Evolutionary conservation across 495 filamentous ascomycete species (phyloP).

Genomic region (Penicillium chermesinum): DNA sequence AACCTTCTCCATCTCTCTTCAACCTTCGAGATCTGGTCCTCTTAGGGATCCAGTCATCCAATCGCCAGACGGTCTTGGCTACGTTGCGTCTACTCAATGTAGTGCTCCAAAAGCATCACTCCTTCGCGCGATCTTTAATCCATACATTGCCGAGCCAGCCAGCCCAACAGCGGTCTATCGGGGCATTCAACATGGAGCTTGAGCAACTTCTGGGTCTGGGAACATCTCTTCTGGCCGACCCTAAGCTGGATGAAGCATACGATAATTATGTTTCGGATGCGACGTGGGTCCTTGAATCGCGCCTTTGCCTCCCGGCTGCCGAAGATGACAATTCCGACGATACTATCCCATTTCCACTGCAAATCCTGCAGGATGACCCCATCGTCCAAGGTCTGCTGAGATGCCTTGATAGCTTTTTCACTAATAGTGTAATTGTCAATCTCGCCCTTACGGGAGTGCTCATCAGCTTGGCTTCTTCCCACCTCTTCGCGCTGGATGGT

Average conservation of each 20-base stretch:
- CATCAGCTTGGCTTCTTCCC: constrained; percentile 75
- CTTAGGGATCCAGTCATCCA: constrained; percentile 75
- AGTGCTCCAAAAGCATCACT: constrained; percentile 80
- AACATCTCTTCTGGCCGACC: constrained; percentile 62
- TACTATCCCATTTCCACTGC: constrained; percentile 26
- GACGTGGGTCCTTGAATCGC: constrained; percentile 70
- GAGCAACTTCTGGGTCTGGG: constrained; percentile 68
- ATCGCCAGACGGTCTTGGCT: constrained; percentile 81
- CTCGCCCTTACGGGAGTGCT: constrained; percentile 78
- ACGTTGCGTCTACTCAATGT: constrained; percentile 80
- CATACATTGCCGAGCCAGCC: constrained; percentile 57
- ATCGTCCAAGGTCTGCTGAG: constrained; percentile 65
- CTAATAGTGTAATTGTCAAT: constrained; percentile 87
- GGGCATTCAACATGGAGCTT: constrained; percentile 75
- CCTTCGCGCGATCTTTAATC: constrained; percentile 73
- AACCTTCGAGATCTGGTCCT: constrained; percentile 89
- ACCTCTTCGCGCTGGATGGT: constrained; percentile 73
- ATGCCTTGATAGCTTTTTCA: constrained; percentile 72
- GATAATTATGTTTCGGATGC: constrained; percentile 78
- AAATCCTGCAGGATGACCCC: constrained; percentile 65
- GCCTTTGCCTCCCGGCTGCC: constrained; percentile 39
- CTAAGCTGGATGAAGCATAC: constrained; percentile 72
- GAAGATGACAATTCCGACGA: constrained; percentile 22
- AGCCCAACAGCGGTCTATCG: constrained; percentile 63
- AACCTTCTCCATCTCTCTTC: constrained; percentile 80